Evolutionary conservation across 176 grass and related monocot genomes (phyloP), one percentile per base, ranked within the genome.

Genomic region (maize (Zea mays)): DNA sequence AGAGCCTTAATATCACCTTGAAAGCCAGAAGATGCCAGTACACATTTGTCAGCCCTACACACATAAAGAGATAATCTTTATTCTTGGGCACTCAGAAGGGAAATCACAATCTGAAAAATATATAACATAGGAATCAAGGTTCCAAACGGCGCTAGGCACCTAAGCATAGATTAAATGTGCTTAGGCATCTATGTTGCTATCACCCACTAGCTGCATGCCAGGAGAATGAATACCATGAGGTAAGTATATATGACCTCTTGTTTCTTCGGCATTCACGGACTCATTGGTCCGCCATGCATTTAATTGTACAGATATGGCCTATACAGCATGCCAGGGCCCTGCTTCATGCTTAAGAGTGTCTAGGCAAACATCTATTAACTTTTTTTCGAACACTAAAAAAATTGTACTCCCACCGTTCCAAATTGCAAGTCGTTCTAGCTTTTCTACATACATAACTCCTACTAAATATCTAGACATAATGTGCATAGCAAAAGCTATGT

Each of bases 1-100:
- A 99, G 74, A 89, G 96, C 96, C 81, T 94, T 91, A 65, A 99
- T 93, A 78, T 99, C 96, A 67, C 92, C 96, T 83, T 99, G 96
- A 59, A 94, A 99, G 69, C 92, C 96, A 1, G 96, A 99, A 60
- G 96, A 92, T 44, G 92, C 90, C 78, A 99, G 66, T 19, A 93
- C 79, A 69, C 88, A 90, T 86, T 96, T 96, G 40, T 99, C 92
- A 49, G 92, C 87, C 65, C 96, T 99, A 75, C 42, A 72, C 4
- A 88, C 10, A 69, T 8, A 61, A 55, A 81, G 10, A 51, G 61
- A 62, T 9, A 40, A 82, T 46, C 10, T 46, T 71, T 54, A 67
- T 40, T 72, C 62, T 27, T 73, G 21, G 16, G 61, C 10, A 54
- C 2, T 20, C 40, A 59, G 51, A 84, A 84, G 72, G 34, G 6